Base-by-base conservation (phyloP, 2,329 filamentous ascomycete species). In the Colletotrichum lupini region DNA sequence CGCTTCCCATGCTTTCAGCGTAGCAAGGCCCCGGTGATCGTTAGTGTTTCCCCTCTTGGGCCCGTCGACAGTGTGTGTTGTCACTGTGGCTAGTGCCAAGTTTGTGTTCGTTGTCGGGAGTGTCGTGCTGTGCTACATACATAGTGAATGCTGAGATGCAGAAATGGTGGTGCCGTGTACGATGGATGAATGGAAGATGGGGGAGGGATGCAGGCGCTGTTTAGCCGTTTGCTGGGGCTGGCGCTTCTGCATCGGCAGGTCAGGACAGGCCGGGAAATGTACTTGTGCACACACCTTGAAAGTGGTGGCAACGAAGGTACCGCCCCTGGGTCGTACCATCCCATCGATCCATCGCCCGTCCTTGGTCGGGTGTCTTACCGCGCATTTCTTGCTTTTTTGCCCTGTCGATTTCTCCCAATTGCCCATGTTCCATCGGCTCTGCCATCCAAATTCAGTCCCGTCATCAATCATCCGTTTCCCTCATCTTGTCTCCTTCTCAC, bases 331-430 rank as follows among this genome's bases (percentile, higher is more conserved):
- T 73, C 70, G 52, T 69, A 68, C 70, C 70, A 70, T 64, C 70
- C 26, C 42, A 62, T 62, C 59, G 58, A 68, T 72, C 58, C 59
- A 59, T 73, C 60, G 59, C 59, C 67, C 26, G 37, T 60, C 55
- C 60, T 56, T 55, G 55, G 42, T 46, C 58, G 60, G 42, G 52
- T 56, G 66, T 56, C 62, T 35, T 69, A 32, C 70, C 66, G 42
- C 59, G 59, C 57, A 19, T 57, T 73, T 70, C 60, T 73, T 70
- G 70, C 70, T 73, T 73, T 65, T 69, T 64, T 35, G 66, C 35
- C 67, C 55, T 60, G 60, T 65, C 70, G 67, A 70, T 65, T 73
- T 26, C 26, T 62, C 24, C 42, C 55, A 57, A 30, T 55, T 26
- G 58, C n/a, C 60, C 28, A 30, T 63, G 30, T n/a, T 32, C 57